Evolutionary conservation across 768 basidiomycete species (phyloP).

Genomic region (Daedalea quercina): DNA sequence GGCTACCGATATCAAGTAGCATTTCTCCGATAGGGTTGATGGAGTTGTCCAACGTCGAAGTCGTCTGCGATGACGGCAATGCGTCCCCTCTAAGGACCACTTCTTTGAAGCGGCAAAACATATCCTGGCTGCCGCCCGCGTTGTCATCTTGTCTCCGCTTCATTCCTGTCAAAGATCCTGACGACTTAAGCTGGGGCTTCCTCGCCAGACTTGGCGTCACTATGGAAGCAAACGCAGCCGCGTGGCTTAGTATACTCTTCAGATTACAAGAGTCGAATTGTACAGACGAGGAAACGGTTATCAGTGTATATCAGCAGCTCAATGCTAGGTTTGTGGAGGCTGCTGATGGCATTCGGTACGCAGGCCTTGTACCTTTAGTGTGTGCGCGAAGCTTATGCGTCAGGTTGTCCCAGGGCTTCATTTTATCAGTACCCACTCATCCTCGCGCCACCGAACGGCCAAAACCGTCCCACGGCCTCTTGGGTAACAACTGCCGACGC

Average conservation of each 20-base stretch:
- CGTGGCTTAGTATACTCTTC: slow-evolving; percentile 14
- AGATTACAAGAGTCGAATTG: slow-evolving; percentile 7
- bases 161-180: background rate
- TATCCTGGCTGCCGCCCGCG: background rate
- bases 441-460: background rate
- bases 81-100: background rate
- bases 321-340: slow-evolving; percentile 19
- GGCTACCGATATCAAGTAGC: background rate
- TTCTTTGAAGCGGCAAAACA: background rate
- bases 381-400: background rate
- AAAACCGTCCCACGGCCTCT: background rate
- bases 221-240: slow-evolving; percentile 6
- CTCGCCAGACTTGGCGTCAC: background rate
- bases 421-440: slow-evolving; percentile 11
- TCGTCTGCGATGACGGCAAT: background rate
- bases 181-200: background rate
- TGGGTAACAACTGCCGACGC: slow-evolving; percentile 9
- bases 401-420: slow-evolving; percentile 3
- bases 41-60: slow-evolving; percentile 1
- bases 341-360: slow-evolving; percentile 13
- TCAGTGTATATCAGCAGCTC: slow-evolving; percentile 14
- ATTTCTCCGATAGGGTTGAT: background rate
- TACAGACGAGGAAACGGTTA: slow-evolving; percentile 2
- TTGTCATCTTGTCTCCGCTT: background rate
- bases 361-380: background rate